Percentiles rank a stretch among this genome's conserved stretches.
Evolutionary conservation across 345 rosid species (phyloP).

Genomic region (Populus deltoides): DNA sequence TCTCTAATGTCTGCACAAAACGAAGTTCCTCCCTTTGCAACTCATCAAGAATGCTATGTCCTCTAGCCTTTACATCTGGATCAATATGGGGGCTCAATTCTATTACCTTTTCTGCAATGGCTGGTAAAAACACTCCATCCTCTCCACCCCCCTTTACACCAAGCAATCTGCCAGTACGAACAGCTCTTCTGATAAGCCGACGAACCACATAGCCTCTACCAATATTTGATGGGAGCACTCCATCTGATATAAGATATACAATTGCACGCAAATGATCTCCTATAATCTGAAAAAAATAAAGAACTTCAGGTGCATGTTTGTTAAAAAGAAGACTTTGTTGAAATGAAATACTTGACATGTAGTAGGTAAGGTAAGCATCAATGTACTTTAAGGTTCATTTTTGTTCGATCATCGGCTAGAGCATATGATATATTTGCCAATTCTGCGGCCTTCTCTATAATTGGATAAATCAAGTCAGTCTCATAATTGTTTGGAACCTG

Average conservation of each 20-base stretch:
- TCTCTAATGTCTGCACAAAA: slow-evolving; percentile 83
- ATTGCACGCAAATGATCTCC: slow-evolving; percentile 93
- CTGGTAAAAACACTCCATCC: slow-evolving; percentile 70
- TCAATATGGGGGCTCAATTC: slow-evolving; percentile 72
- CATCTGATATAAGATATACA: slow-evolving; percentile 89
- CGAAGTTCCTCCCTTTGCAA: slow-evolving; percentile 78
- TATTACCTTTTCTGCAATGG: slow-evolving; percentile 72
- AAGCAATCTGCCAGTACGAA: slow-evolving; percentile 78
- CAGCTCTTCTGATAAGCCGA: slow-evolving; percentile 87
- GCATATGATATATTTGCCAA: slow-evolving; percentile 66
- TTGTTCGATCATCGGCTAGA: slow-evolving; percentile 48
- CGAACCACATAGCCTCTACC: slow-evolving; percentile 95
- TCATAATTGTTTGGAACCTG: slow-evolving; percentile 96
- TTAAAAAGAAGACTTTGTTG: background rate
- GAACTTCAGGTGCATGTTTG: slow-evolving; percentile 8
- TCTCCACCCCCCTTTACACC: slow-evolving; percentile 64
- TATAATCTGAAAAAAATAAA: slow-evolving; percentile 46
- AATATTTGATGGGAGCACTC: slow-evolving; percentile 85
- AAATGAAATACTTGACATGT: background rate
- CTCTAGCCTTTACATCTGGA: slow-evolving; percentile 57
- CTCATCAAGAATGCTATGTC: slow-evolving; percentile 68
- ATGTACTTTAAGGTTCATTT: slow-evolving; percentile 62
- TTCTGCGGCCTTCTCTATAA: slow-evolving; percentile 63
- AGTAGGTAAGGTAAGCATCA: slow-evolving; percentile 3
- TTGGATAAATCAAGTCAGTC: slow-evolving; percentile 93